These are phyloP conservation scores for Brasilioporus rufonigricans DNA, from an alignment of 768 basidiomycete species.

Conservation along the genomic window DNA sequence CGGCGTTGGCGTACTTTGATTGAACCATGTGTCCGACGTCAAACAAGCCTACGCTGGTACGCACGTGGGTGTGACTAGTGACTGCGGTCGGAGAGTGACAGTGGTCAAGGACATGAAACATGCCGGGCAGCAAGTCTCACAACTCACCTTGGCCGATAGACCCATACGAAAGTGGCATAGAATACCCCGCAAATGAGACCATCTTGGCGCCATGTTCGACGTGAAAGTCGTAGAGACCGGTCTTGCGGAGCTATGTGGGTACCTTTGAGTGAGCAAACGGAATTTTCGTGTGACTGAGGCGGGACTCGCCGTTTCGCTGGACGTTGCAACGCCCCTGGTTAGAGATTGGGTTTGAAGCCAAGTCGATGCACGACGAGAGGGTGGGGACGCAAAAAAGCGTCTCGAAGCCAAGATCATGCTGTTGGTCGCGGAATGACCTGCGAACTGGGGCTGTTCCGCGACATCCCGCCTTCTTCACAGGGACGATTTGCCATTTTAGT, in stretches of 20 bases:
- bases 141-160: conserved; percentile 72
- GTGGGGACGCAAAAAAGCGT: neutral
- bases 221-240: conserved; percentile 89
- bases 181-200: conserved; percentile 94
- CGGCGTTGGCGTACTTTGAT: conserved; percentile 55
- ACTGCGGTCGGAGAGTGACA: no score
- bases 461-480: conserved; percentile 8
- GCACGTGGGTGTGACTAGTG: conserved; percentile 86
- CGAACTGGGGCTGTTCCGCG: neutral
- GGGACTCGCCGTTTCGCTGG: conserved; percentile 19
- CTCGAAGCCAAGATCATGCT: conserved; percentile 13
- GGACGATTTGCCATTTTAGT: neutral
- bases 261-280: neutral
- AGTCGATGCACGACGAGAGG: neutral
- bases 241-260: conserved; percentile 48
- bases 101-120: conserved; percentile 14
- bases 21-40: conserved; percentile 99
- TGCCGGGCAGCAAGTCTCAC: neutral
- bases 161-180: conserved; percentile 90
- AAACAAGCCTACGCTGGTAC: conserved; percentile 81
- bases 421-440: conserved; percentile 4
- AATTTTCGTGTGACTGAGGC: neutral
- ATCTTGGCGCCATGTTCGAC: conserved; percentile 81
- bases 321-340: conserved; percentile 18
- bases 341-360: neutral